Percentiles rank a stretch among this genome's conserved stretches.
phyloP scores from a whole-genome alignment of 805 yeast genomes.

The Clavispora vitiphila region DNA sequence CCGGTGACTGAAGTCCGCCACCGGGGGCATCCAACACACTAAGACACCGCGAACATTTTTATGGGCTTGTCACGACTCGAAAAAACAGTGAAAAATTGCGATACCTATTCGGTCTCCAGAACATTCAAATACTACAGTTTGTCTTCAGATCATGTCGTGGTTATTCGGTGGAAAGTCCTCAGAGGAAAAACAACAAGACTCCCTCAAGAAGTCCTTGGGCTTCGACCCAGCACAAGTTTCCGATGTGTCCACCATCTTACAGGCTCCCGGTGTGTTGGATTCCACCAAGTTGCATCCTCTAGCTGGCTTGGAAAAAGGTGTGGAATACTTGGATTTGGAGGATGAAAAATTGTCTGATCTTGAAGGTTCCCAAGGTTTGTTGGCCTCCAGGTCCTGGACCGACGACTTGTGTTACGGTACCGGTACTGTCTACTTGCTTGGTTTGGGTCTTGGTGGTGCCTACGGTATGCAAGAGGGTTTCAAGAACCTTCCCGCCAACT shows the following conservation, averaged over 20 bases:
- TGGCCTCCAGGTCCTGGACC: constrained; percentile 96
- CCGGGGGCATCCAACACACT: constrained; percentile 1
- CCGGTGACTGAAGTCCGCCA: background rate
- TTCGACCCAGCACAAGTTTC: constrained; percentile 62
- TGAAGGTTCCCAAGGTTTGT: constrained; percentile 84
- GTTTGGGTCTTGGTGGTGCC: constrained; percentile 85
- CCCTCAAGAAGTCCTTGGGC: constrained; percentile 39
- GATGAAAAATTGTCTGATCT: constrained; percentile 66
- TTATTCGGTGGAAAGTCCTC: constrained; percentile 37
- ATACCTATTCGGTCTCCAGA: background rate
- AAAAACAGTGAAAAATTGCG: constrained; percentile 5
- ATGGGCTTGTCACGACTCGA: constrained; percentile 1
- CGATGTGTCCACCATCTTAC: constrained; percentile 59
- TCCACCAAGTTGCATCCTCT: constrained; percentile 78
- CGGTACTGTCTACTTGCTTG: constrained; percentile 85
- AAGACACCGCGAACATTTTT: background rate
- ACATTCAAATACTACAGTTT: background rate
- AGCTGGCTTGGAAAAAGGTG: constrained; percentile 85
- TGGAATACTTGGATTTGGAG: constrained; percentile 87
- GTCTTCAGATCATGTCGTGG: constrained; percentile 40
- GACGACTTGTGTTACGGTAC: constrained; percentile 98
- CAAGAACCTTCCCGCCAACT: constrained; percentile 64
- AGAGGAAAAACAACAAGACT: constrained; percentile 17
- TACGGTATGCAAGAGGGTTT: constrained; percentile 88
- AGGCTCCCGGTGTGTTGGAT: constrained; percentile 60